A percentile compares a stretch with the other conserved stretches of the same genome.
phyloP scores from a whole-genome alignment of 2,329 filamentous ascomycete genomes.

The Microdochium bolleyi region DNA sequence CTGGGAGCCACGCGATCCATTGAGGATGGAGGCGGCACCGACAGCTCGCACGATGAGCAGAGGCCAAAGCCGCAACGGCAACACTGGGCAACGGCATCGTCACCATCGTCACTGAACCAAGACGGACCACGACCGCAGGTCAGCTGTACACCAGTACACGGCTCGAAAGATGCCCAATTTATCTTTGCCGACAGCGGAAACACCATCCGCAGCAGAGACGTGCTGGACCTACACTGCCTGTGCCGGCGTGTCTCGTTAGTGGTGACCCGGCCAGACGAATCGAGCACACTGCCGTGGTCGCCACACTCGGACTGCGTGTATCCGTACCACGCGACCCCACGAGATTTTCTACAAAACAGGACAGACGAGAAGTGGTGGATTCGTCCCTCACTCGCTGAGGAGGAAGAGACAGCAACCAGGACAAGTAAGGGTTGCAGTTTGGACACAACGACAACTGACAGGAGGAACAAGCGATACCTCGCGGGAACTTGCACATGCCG shows the following conservation, averaged over 20 bases:
- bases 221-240: constrained; percentile 38
- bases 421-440: too few species aligned
- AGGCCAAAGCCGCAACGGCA: background rate
- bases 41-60: background rate
- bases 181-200: background rate
- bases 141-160: background rate
- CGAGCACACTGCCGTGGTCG: constrained; percentile 34
- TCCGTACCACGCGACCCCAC: constrained; percentile 30
- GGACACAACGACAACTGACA: background rate
- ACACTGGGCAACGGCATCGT: background rate
- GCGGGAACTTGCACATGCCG: constrained; percentile 54
- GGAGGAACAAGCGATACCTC: constrained; percentile 37
- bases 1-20: background rate
- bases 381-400: constrained; percentile 15
- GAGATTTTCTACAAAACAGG: constrained; percentile 28
- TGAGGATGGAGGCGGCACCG: background rate
- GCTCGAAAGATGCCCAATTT: background rate
- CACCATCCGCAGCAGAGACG: constrained; percentile 4
- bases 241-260: constrained; percentile 48
- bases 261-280: constrained; percentile 44
- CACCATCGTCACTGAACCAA: background rate
- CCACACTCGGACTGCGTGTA: constrained; percentile 45
- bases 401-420: background rate
- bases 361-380: constrained; percentile 53
- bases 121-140: background rate